phyloP scores from a whole-genome alignment of 2,329 filamentous ascomycete species.

The Colletotrichum incanum region DNA sequence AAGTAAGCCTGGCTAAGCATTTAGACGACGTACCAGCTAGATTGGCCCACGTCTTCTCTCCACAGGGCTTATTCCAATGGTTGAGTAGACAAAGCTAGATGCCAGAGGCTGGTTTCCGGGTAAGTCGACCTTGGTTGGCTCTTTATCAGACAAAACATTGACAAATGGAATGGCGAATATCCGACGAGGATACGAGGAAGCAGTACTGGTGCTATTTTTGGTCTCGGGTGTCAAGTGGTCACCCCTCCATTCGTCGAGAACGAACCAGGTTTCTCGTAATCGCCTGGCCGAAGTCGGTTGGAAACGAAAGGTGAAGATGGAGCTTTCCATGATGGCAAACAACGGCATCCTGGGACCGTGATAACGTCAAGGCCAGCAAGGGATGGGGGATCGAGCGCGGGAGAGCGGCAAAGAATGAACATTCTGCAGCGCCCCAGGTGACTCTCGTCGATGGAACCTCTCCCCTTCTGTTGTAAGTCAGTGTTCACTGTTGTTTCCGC shows the following conservation, averaged over 20 bases:
- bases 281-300: conserved; percentile 8
- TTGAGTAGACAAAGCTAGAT: conserved; percentile 10
- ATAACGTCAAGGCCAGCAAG: neutral
- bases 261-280: neutral
- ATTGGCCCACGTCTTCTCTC: conserved; percentile 19
- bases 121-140: conserved; percentile 14
- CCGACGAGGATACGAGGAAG: conserved; percentile 24
- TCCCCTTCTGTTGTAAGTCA: neutral
- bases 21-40: conserved; percentile 38
- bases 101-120: conserved; percentile 19
- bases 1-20: conserved; percentile 39
- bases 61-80: conserved; percentile 13
- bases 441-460: conserved; percentile 7
- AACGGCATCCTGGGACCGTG: neutral
- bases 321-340: conserved; percentile 6
- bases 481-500: conserved; percentile 34
- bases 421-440: neutral
- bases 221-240: neutral
- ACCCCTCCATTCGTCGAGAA: neutral
- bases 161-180: conserved; percentile 28
- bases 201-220: conserved; percentile 37
- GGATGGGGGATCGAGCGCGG: conserved; percentile 31
- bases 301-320: conserved; percentile 29
- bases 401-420: conserved; percentile 25
- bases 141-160: conserved; percentile 36